A percentile compares a stretch with the other conserved stretches of the same genome.
These are phyloP conservation scores for Francoa sonchifolia DNA, from an alignment of 441 rosid species.

Conservation along the genomic window DNA sequence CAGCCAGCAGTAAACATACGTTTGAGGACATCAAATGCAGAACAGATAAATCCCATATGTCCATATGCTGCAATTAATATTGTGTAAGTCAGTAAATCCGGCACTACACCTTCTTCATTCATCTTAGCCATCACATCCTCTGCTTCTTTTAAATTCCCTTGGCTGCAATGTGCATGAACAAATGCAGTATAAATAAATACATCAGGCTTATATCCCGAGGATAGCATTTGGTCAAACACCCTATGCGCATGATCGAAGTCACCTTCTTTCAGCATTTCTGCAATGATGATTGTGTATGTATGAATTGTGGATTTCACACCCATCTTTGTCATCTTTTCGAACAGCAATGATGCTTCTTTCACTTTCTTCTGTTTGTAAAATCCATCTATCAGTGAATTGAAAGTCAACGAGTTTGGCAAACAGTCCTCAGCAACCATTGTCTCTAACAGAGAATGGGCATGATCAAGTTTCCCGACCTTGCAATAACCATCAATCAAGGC, in stretches of 20 bases:
- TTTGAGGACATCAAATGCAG: slow-evolving; percentile 64
- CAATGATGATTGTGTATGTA: slow-evolving; percentile 55
- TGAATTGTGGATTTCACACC: slow-evolving; percentile 35
- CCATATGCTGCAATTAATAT: slow-evolving; percentile 51
- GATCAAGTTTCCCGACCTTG: slow-evolving; percentile 37
- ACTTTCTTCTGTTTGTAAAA: slow-evolving; percentile 38
- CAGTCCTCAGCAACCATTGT: slow-evolving; percentile 38
- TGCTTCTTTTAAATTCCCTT: slow-evolving; percentile 50
- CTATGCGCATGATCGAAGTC: slow-evolving; percentile 40
- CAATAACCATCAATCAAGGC: slow-evolving; percentile 54
- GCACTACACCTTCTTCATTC: slow-evolving; percentile 41
- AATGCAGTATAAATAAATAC: slow-evolving; percentile 50
- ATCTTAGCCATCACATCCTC: slow-evolving; percentile 46
- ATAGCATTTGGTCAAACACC: slow-evolving; percentile 37
- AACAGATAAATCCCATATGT: slow-evolving; percentile 31
- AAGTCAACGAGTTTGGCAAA: slow-evolving; percentile 38
- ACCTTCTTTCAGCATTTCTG: slow-evolving; percentile 43
- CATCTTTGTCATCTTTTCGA: slow-evolving; percentile 36
- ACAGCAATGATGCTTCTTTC: slow-evolving; percentile 27
- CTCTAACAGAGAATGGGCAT: slow-evolving; percentile 33
- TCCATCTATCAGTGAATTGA: slow-evolving; percentile 51
- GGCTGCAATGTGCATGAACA: slow-evolving; percentile 45
- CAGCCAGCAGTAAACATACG: slow-evolving; percentile 54
- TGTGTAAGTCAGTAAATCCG: slow-evolving; percentile 50
- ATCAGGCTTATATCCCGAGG: slow-evolving; percentile 49